Evolutionary conservation across 805 yeast species (phyloP).

Genomic region (Wickerhamomyces pijperi): DNA sequence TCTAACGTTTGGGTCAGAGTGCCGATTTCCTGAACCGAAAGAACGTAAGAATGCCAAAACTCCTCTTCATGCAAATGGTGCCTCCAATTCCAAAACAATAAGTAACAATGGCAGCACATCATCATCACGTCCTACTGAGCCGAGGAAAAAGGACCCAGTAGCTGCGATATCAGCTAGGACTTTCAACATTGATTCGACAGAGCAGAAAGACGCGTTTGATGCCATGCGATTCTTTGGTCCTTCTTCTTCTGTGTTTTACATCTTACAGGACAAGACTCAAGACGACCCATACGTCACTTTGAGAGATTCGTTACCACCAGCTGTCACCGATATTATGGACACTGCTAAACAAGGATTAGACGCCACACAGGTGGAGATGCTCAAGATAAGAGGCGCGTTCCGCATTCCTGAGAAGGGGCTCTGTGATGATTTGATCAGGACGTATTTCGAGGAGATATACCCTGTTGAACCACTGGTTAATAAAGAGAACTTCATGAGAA

Average conservation of each 20-base stretch:
- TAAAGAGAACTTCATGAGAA: conserved; percentile 47
- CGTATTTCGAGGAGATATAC: conserved; percentile 54
- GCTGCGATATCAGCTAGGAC: conserved; percentile 22
- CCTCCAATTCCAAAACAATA: no score
- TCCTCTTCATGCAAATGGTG: no score
- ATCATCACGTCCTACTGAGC: conserved; percentile 5
- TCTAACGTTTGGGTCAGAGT: conserved; percentile 59
- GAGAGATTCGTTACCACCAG: conserved; percentile 18
- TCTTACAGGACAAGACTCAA: not conserved
- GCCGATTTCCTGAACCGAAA: conserved; percentile 53
- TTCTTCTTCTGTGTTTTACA: conserved; percentile 25
- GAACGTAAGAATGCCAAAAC: conserved; percentile 26
- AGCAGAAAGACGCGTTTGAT: conserved; percentile 2
- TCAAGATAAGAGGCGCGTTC: conserved; percentile 61
- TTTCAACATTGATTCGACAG: conserved; percentile 18
- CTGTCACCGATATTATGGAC: conserved; percentile 15
- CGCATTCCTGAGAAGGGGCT: conserved; percentile 49
- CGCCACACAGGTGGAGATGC: conserved; percentile 52
- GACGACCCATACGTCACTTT: conserved; percentile 22
- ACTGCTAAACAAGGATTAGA: conserved; percentile 26
- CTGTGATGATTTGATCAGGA: conserved; percentile 48
- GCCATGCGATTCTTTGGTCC: conserved; percentile 40
- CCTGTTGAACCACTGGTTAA: conserved; percentile 62
- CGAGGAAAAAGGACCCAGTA: conserved; percentile 23
- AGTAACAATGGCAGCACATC: no score